Base-by-base conservation (phyloP, 345 rosid species). In the Euphorbia pulcherrima region DNA sequence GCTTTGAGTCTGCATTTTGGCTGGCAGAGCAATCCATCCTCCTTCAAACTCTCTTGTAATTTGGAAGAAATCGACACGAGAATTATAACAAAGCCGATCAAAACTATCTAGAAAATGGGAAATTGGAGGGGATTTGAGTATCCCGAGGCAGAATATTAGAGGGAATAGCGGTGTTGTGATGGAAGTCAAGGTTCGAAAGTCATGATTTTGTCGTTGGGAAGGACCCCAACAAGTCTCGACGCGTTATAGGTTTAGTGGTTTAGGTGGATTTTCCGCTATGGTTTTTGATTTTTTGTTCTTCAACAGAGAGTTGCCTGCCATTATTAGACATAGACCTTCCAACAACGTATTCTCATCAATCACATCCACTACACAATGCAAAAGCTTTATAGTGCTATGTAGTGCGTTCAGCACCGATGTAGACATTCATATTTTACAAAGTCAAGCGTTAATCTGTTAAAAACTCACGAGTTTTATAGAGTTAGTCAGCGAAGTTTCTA, bases 21-120 rank as follows among this genome's bases (percentile, higher is more conserved):
- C 96, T 90, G 56, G 60, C 71, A 71, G 86, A 90, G 78, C 92
- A 87, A 63, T 97, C 98, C 97, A 93, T 93, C 64, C 30, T 63
- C 35, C 16, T 27, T 47, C 3, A 5, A 26, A 47, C 23, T 46
- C 16, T 17, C 4, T 24, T 24, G 44, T 29, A 62, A 59, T 59
- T 30, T 2, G 2, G 12, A 10, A 21, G n/a, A 10, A 57, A 58
- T 29, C 20, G 7, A 16, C 62, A 58, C 18, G 0, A 28, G 9
- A 57, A 29, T 3, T 28, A 5, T 16, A 57, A 2, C 20, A 18
- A n/a, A 20, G 2, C n/a, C 12, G 41, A 59, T 0, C 13, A 18
- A 59, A 33, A 29, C 35, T n/a, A n/a, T n/a, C n/a, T n/a, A 24
- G 3, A 12, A 14, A 59, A 5, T 17, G 14, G 26, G 23, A 26